phyloP scores from a whole-genome alignment of 768 basidiomycete species.

The Lactifluus hygrophoroides region DNA sequence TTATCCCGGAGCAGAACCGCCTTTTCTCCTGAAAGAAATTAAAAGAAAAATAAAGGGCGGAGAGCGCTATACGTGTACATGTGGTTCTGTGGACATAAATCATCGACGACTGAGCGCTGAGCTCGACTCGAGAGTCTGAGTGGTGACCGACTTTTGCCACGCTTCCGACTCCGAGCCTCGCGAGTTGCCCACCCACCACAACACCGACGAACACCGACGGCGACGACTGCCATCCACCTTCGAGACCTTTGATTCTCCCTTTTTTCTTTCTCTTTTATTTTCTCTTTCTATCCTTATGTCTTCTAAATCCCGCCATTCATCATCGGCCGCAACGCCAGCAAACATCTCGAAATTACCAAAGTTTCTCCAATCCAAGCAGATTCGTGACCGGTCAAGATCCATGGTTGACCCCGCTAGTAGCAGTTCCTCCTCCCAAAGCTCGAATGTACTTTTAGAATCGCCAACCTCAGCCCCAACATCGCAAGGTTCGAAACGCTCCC shows the following conservation, averaged over 20 bases:
- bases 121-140: no score
- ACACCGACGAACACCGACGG: constrained; percentile 13
- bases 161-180: neutral
- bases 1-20: neutral
- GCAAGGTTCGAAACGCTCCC: constrained; percentile 16
- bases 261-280: neutral
- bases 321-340: constrained; percentile 36
- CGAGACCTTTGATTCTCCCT: neutral
- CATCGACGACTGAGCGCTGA: no score
- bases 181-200: neutral
- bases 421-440: constrained; percentile 36
- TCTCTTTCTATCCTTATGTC: constrained; percentile 32
- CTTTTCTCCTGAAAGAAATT: neutral
- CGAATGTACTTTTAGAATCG: constrained; percentile 24
- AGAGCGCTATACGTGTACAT: no score
- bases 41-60: neutral
- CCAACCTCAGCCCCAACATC: constrained; percentile 2
- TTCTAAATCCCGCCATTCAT: constrained; percentile 35
- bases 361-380: constrained; percentile 53
- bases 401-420: constrained; percentile 34
- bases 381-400: constrained; percentile 53
- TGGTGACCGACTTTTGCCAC: constrained; percentile 4
- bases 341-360: constrained; percentile 52
- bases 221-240: neutral
- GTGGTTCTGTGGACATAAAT: neutral